Conservation (phyloP, 2,329 filamentous ascomycete genomes). For the Gnomoniopsis sp. region DNA sequence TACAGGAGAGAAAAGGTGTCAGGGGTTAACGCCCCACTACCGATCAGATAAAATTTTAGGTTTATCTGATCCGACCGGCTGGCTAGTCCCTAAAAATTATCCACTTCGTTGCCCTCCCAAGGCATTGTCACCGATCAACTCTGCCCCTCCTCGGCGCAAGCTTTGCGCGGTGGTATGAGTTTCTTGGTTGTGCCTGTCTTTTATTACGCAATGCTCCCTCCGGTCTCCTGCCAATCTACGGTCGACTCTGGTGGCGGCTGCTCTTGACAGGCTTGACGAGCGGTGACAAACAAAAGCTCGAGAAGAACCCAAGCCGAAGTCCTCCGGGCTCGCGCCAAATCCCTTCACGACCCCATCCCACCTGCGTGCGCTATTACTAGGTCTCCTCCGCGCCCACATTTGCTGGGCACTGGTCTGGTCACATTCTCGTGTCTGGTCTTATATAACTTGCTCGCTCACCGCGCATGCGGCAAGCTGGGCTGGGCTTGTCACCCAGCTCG, state of each 20-base stretch:
- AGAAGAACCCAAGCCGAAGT: not conserved
- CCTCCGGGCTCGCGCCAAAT: not conserved
- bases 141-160: not conserved
- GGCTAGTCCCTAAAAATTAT: not conserved
- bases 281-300: slow-evolving; percentile 1
- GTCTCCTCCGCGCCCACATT: slow-evolving; percentile 2
- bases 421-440: not conserved
- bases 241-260: slow-evolving; percentile 5
- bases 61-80: slow-evolving; percentile 10
- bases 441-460: not conserved
- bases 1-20: not conserved
- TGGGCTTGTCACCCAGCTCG: slow-evolving; percentile 13
- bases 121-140: not conserved
- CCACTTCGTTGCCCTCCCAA: not conserved
- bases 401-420: not conserved
- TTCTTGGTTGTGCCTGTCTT: not conserved
- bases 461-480: slow-evolving; percentile 13
- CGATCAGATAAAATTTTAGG: slow-evolving; percentile 3
- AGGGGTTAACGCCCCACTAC: not conserved
- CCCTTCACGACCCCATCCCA: not conserved
- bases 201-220: slow-evolving; percentile 13
- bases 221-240: slow-evolving; percentile 9
- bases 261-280: slow-evolving; percentile 7
- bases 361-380: slow-evolving; percentile 4
- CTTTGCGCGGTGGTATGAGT: not conserved